phyloP scores from a whole-genome alignment of 2,329 filamentous ascomycete species.

The Penicillium decumbens region DNA sequence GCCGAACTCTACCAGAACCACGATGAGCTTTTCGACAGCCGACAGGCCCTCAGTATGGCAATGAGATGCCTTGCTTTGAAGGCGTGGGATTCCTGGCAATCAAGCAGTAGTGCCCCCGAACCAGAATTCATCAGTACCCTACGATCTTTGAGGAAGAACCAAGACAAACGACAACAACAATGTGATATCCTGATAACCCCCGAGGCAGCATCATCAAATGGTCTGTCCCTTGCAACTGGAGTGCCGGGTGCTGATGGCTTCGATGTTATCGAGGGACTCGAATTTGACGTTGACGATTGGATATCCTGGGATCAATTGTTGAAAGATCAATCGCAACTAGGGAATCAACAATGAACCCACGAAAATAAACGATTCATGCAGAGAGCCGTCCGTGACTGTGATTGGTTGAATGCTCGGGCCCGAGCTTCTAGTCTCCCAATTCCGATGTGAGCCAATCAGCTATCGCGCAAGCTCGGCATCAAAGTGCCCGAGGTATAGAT shows the following conservation, averaged over 20 bases:
- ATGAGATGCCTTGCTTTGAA: slow-evolving; percentile 32
- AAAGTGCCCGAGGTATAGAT: too few relatives aligned
- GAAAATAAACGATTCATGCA: not conserved
- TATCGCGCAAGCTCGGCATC: too few relatives aligned
- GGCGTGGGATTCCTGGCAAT: slow-evolving; percentile 26
- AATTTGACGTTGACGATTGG: slow-evolving; percentile 12
- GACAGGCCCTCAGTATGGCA: slow-evolving; percentile 27
- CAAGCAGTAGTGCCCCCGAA: not conserved
- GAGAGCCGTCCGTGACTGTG: not conserved
- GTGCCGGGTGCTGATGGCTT: too few relatives aligned
- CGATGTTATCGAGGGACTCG: not conserved
- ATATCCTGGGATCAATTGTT: slow-evolving; percentile 15
- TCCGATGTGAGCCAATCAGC: too few relatives aligned
- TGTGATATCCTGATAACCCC: not conserved
- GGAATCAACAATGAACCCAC: not conserved
- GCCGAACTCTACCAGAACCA: slow-evolving; percentile 10
- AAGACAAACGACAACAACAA: not conserved
- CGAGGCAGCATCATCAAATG: not conserved
- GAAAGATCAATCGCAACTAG: slow-evolving; percentile 1
- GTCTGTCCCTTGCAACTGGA: too few relatives aligned
- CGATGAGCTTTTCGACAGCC: slow-evolving; percentile 25
- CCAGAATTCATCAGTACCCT: slow-evolving; percentile 4
- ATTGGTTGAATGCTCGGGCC: slow-evolving; percentile 13
- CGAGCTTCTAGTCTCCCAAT: too few relatives aligned
- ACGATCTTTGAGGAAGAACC: not conserved